These are phyloP conservation scores for Globisporangium echinulatum DNA, from an alignment of 352 stramenopile species.

Conservation along the genomic window DNA sequence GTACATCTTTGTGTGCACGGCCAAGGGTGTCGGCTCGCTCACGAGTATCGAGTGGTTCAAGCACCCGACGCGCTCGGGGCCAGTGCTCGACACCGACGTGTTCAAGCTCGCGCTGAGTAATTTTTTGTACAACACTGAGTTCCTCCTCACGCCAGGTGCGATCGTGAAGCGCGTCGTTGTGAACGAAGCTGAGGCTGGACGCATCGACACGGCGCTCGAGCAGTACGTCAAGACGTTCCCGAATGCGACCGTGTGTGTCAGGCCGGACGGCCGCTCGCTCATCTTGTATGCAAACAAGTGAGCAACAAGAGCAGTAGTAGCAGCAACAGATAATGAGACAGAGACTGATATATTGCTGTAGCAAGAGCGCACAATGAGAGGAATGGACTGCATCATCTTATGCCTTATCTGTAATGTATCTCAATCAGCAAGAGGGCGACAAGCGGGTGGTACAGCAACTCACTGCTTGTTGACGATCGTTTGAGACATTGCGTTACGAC, in stretches of 20 bases:
- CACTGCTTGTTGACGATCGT: no score
- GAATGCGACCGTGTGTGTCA: conserved; percentile 1
- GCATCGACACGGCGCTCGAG: conserved; percentile 22
- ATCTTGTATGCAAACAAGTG: conserved; percentile 1
- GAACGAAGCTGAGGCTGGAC: conserved; percentile 27
- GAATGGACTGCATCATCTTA: no score
- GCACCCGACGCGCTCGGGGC: conserved; percentile 41
- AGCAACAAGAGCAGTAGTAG: no score
- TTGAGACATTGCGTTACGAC: no score
- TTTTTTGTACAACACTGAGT: neutral
- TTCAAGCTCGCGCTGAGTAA: conserved; percentile 13
- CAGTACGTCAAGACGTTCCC: conserved; percentile 10
- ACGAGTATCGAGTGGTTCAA: conserved; percentile 49
- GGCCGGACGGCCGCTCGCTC: conserved; percentile 5
- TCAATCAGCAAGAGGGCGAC: no score
- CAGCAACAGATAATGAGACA: no score
- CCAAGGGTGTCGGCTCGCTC: conserved; percentile 21
- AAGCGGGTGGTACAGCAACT: no score
- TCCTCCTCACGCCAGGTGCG: conserved; percentile 28
- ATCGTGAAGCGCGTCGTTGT: conserved; percentile 28
- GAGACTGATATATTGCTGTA: no score
- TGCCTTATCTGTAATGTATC: no score
- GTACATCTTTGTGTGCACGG: conserved; percentile 62
- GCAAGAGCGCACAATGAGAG: no score
- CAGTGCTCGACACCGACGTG: conserved; percentile 42